phyloP scores from a whole-genome alignment of 257 asterid species.

The Handroanthus guayacan region DNA sequence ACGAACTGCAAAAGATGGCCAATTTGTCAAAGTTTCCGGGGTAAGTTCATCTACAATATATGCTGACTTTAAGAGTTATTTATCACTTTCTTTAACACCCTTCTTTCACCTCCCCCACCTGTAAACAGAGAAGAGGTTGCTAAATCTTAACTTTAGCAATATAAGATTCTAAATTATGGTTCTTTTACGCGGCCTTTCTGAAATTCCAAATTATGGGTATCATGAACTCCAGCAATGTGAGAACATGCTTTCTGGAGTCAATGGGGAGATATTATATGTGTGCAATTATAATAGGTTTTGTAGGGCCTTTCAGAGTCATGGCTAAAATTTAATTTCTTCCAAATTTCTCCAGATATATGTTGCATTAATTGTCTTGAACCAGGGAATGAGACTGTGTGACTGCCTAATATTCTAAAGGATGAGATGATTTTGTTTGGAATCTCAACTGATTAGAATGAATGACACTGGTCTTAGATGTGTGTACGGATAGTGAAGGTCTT shows the following conservation, averaged over 20 bases:
- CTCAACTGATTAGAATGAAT: not conserved
- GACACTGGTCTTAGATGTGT: not conserved
- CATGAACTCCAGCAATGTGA: not conserved
- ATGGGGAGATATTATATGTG: not conserved
- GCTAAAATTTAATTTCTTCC: not conserved
- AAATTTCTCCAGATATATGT: not conserved
- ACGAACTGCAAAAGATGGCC: slow-evolving; percentile 63
- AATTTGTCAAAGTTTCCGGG: slow-evolving; percentile 69
- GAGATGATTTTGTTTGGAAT: not conserved
- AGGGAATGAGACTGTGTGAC: slow-evolving; percentile 15
- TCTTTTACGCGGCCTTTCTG: not conserved
- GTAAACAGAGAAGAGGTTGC: not conserved
- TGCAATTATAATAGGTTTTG: not conserved
- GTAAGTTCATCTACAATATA: slow-evolving; percentile 42
- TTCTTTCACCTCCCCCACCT: not conserved
- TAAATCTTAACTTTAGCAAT: not conserved
- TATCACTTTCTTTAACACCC: not conserved
- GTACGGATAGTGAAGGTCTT: not conserved
- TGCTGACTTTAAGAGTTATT: not conserved
- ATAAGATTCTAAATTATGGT: not conserved
- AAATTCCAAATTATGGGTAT: not conserved
- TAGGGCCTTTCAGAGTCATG: not conserved
- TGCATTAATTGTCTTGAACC: slow-evolving; percentile 6
- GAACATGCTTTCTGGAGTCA: not conserved
- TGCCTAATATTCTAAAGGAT: slow-evolving; percentile 6